Evolutionary conservation across 345 rosid species (phyloP).

Genomic region (Diplotaxis tenuifolia): DNA sequence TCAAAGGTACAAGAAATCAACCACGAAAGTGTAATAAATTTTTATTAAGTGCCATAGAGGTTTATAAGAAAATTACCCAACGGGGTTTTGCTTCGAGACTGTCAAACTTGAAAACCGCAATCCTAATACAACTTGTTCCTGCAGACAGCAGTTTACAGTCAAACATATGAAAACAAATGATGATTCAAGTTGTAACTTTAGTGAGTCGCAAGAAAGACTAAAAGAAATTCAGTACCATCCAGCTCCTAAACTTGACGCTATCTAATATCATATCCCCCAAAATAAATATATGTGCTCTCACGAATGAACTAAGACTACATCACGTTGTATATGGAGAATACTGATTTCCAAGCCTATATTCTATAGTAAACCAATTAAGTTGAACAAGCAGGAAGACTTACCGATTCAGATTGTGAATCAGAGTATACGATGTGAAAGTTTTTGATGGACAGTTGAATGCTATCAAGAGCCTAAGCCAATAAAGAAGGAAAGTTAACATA

Average conservation of each 20-base stretch:
- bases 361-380: slow-evolving; percentile 10
- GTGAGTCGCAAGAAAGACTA: slow-evolving; percentile 6
- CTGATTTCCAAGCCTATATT: slow-evolving; percentile 6
- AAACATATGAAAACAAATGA: slow-evolving; percentile 24
- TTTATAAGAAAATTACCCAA: slow-evolving; percentile 58
- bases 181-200: slow-evolving; percentile 8
- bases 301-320: slow-evolving; percentile 1
- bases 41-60: slow-evolving; percentile 14
- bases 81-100: slow-evolving; percentile 61
- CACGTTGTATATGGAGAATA: background rate
- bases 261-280: slow-evolving; percentile 17
- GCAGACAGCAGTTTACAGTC: slow-evolving; percentile 32
- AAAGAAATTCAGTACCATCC: background rate
- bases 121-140: slow-evolving; percentile 65
- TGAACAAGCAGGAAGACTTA: slow-evolving; percentile 42
- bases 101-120: slow-evolving; percentile 83
- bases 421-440: slow-evolving; percentile 69
- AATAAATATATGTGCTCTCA: slow-evolving; percentile 8
- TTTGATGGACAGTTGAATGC: slow-evolving; percentile 76
- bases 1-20: slow-evolving; percentile 6
- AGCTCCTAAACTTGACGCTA: slow-evolving; percentile 16
- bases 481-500: slow-evolving; percentile 18
- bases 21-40: background rate
- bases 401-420: slow-evolving; percentile 50
- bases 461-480: slow-evolving; percentile 67